Conservation (phyloP, 2,329 filamentous ascomycete genomes). For the Aspergillus latus region DNA sequence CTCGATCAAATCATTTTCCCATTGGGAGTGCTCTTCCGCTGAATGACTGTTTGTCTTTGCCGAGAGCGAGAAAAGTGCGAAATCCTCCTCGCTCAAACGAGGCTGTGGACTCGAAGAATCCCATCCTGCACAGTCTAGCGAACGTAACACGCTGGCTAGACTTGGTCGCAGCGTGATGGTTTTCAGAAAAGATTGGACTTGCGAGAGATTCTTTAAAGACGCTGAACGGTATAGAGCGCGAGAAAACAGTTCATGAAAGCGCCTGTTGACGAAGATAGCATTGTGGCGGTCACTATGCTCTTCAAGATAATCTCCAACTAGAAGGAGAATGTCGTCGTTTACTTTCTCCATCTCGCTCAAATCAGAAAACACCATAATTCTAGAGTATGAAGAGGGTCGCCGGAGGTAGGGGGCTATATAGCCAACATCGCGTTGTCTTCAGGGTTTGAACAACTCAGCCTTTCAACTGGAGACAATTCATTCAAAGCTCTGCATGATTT, state of each 20-base stretch:
- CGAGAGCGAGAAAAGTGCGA: slow-evolving; percentile 12
- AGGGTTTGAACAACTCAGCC: neutral
- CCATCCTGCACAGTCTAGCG: slow-evolving; percentile 27
- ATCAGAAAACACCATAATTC: no score
- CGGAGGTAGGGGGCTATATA: neutral
- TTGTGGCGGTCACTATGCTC: slow-evolving; percentile 28
- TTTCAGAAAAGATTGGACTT: slow-evolving; percentile 24
- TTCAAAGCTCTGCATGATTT: neutral
- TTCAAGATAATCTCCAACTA: slow-evolving; percentile 30
- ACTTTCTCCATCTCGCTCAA: slow-evolving; percentile 10
- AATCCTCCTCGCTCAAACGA: slow-evolving; percentile 6
- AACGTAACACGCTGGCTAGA: slow-evolving; percentile 26
- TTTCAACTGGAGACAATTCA: neutral
- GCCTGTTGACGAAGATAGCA: slow-evolving; percentile 27
- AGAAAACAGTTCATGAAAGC: slow-evolving; percentile 31
- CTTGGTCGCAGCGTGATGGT: slow-evolving; percentile 23
- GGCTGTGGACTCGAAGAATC: neutral
- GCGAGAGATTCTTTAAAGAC: slow-evolving; percentile 19
- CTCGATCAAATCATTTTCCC: slow-evolving; percentile 23
- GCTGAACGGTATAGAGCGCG: slow-evolving; percentile 25
- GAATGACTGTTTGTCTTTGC: slow-evolving; percentile 19
- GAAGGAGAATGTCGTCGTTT: slow-evolving; percentile 32
- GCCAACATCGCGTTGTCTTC: neutral
- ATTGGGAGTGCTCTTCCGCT: slow-evolving; percentile 22
- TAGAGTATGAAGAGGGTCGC: neutral